These are phyloP conservation scores for Zygnema cylindricum DNA, from an alignment of 139 green algal genomes.

Conservation along the genomic window DNA sequence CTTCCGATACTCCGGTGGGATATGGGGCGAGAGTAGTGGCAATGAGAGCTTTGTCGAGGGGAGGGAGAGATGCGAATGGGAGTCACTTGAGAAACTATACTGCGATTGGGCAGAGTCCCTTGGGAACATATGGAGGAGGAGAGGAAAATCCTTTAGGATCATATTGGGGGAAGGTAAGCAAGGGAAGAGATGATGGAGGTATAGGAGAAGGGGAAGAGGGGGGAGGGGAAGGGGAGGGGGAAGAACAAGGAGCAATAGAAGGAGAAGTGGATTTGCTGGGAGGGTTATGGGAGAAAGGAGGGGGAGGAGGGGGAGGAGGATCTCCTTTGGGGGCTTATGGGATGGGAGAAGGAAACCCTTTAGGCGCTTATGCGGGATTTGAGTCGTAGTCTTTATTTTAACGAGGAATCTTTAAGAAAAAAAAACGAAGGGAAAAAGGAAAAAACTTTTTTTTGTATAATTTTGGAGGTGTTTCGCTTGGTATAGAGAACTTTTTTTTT, in stretches of 20 bases:
- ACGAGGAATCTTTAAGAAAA: too few species aligned
- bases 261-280: neutral
- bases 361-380: neutral
- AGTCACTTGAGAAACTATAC: neutral
- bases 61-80: neutral
- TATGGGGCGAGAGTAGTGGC: neutral
- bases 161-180: neutral
- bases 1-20: neutral
- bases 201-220: neutral
- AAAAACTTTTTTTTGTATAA: too few species aligned
- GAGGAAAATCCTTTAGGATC: neutral
- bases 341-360: neutral
- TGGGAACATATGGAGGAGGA: neutral
- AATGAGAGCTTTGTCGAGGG: neutral
- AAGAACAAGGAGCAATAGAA: too few species aligned
- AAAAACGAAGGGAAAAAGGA: too few species aligned
- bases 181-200: neutral
- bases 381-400: too few species aligned
- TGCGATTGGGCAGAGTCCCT: neutral
- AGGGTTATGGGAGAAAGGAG: too few species aligned
- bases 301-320: too few species aligned
- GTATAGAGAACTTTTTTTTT: too few species aligned
- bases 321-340: too few species aligned
- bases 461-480: too few species aligned
- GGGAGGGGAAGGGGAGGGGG: neutral